phyloP scores from a whole-genome alignment of 2,329 filamentous ascomycete species.

The Trichothecium roseum region DNA sequence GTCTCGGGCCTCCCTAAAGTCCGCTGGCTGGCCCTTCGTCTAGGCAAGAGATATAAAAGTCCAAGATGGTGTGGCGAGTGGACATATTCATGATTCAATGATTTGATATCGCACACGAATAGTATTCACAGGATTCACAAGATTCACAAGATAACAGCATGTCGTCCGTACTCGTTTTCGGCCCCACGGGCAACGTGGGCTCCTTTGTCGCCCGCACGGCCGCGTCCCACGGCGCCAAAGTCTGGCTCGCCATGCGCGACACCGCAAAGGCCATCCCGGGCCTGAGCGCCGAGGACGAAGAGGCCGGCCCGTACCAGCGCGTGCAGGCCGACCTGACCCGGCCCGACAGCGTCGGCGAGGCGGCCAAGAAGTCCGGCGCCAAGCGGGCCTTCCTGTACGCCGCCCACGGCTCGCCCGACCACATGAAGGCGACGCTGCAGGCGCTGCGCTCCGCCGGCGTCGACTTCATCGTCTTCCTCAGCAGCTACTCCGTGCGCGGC shows the following conservation, averaged over 20 bases:
- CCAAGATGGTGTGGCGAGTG: too few relatives aligned
- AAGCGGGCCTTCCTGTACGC: constrained; percentile 38
- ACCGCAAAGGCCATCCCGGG: not conserved
- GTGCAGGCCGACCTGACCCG: constrained; percentile 33
- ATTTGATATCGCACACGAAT: too few relatives aligned
- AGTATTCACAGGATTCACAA: too few relatives aligned
- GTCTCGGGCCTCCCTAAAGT: too few relatives aligned
- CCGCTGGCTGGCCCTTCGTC: too few relatives aligned
- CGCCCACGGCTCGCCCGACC: constrained; percentile 18
- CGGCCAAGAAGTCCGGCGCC: constrained; percentile 29
- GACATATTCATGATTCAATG: too few relatives aligned
- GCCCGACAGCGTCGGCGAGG: constrained; percentile 25
- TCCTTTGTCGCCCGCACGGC: too few relatives aligned
- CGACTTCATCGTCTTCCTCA: constrained; percentile 34
- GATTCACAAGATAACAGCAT: too few relatives aligned
- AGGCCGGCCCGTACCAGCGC: constrained; percentile 19
- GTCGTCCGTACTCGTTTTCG: too few relatives aligned
- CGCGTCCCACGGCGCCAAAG: not conserved
- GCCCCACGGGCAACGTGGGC: too few relatives aligned
- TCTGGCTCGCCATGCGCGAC: not conserved
- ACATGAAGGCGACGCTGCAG: constrained; percentile 26
- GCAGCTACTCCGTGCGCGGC: constrained; percentile 11
- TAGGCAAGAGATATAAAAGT: too few relatives aligned
- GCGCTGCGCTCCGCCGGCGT: constrained; percentile 33
- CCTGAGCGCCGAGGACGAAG: constrained; percentile 12